These are phyloP conservation scores for Fusarium sp. DNA, from an alignment of 2,329 filamentous ascomycete genomes.

Conservation along the genomic window DNA sequence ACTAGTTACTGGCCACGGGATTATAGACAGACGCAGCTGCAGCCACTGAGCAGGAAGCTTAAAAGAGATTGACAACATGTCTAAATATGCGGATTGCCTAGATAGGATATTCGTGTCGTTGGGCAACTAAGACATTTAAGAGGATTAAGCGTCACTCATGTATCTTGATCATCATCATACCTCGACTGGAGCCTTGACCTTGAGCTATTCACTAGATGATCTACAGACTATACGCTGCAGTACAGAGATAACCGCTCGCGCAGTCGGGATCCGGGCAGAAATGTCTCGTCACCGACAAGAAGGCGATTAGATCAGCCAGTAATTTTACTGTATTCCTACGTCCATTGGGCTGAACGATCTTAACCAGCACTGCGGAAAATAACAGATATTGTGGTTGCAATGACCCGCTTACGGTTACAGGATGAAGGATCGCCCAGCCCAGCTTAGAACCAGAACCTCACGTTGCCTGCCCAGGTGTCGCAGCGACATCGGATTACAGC, in stretches of 20 bases:
- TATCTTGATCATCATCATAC: constrained; percentile 18
- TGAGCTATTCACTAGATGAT: background rate
- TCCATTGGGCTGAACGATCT: background rate
- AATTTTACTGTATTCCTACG: too few species aligned
- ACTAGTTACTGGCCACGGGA: background rate
- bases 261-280: constrained; percentile 24
- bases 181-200: constrained; percentile 7
- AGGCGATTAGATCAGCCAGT: constrained; percentile 18
- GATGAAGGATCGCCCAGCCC: constrained; percentile 43
- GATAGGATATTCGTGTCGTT: constrained; percentile 1
- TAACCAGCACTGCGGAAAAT: constrained; percentile 8
- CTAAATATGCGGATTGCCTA: constrained; percentile 8
- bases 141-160: constrained; percentile 25
- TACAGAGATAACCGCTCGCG: background rate
- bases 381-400: constrained; percentile 27
- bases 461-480: constrained; percentile 1
- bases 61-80: constrained; percentile 7
- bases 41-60: background rate
- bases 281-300: constrained; percentile 31
- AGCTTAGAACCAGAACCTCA: constrained; percentile 4
- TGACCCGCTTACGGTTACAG: constrained; percentile 27
- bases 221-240: too few species aligned
- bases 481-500: constrained; percentile 16
- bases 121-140: constrained; percentile 14
- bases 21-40: constrained; percentile 4